Conservation (phyloP, 768 basidiomycete genomes). For the Cantharellus anzutake region DNA sequence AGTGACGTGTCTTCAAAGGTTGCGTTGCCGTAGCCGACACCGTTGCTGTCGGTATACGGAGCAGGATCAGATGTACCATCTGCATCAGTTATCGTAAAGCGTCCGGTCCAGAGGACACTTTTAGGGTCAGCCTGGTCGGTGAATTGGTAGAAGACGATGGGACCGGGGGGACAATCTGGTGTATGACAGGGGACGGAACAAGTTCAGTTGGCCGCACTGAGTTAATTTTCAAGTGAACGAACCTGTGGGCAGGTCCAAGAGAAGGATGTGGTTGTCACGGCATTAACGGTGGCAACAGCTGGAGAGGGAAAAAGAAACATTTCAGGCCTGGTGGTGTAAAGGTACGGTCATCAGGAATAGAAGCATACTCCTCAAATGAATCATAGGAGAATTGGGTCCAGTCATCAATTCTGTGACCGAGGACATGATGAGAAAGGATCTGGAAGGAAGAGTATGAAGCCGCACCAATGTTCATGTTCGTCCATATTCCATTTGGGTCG, state of each 20-base stretch:
- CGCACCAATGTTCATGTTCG: constrained; percentile 24
- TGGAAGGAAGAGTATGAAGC: background rate
- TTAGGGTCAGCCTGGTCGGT: constrained; percentile 11
- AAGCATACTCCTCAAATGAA: background rate
- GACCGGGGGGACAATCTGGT: background rate
- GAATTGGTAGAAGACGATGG: constrained; percentile 49
- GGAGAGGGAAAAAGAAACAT: background rate
- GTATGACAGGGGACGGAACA: background rate
- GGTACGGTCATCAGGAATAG: background rate
- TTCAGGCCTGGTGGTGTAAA: too few relatives aligned
- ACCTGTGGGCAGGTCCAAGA: constrained; percentile 50
- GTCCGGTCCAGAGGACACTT: constrained; percentile 44
- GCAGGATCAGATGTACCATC: background rate
- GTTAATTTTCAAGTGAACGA: constrained; percentile 9
- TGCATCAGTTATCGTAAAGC: constrained; percentile 31
- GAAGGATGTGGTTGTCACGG: constrained; percentile 23
- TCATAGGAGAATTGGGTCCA: background rate
- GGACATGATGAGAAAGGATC: background rate
- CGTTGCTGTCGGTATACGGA: constrained; percentile 13
- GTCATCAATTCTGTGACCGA: background rate
- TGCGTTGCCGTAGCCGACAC: constrained; percentile 52
- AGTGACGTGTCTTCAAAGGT: constrained; percentile 28
- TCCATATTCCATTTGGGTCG: constrained; percentile 36
- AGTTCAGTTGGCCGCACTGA: background rate
- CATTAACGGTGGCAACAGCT: constrained; percentile 40